Percentiles rank a stretch among this genome's conserved stretches.
Conservation (phyloP, 148 eudicot species). For the Selenicereus undatus region DNA sequence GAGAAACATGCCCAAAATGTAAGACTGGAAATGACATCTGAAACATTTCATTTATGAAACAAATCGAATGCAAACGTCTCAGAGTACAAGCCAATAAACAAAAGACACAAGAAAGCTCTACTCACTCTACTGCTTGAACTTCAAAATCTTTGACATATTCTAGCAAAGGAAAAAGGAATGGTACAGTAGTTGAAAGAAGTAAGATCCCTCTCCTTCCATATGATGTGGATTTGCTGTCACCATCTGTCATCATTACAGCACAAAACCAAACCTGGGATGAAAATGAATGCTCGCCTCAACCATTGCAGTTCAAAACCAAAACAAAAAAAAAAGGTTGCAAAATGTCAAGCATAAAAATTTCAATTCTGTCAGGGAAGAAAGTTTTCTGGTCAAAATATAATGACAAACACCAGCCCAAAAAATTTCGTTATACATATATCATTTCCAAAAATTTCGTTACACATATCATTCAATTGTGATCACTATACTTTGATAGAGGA, state of each 20-base stretch:
- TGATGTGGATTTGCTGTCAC: slow-evolving; percentile 14
- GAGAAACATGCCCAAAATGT: not conserved
- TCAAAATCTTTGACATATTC: slow-evolving; percentile 17
- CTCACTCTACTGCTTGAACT: slow-evolving; percentile 55
- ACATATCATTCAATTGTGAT: too few species aligned
- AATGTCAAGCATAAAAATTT: not conserved
- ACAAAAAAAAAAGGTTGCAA: not conserved
- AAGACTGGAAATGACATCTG: not conserved
- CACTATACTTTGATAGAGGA: not conserved
- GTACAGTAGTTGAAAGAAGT: slow-evolving; percentile 31
- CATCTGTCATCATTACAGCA: slow-evolving; percentile 23
- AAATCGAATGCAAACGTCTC: slow-evolving; percentile 1
- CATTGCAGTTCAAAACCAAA: not conserved
- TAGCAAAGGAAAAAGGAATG: slow-evolving; percentile 37
- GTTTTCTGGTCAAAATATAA: not conserved
- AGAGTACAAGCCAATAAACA: not conserved
- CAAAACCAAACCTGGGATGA: not conserved
- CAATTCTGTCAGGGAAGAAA: not conserved
- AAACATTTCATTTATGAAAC: not conserved
- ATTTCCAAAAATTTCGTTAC: not conserved
- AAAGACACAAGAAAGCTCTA: not conserved
- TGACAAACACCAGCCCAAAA: not conserved
- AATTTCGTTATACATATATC: not conserved
- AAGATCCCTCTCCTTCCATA: slow-evolving; percentile 51
- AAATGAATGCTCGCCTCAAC: not conserved